Conservation (phyloP, 164 flowering plant genomes). For the Macadamia integrifolia region DNA sequence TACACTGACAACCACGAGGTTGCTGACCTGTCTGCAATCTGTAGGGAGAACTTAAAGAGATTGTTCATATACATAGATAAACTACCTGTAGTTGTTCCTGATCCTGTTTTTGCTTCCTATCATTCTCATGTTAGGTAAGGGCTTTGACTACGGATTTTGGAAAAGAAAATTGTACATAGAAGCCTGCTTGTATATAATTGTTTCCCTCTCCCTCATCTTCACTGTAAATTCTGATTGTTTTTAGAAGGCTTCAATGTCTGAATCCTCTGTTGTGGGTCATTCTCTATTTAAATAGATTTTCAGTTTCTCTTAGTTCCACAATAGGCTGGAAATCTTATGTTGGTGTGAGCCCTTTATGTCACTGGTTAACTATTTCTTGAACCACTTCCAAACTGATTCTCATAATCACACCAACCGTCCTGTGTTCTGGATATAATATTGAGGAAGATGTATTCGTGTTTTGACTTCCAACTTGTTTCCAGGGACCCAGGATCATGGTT, state of each 20-base stretch:
- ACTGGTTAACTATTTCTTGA: too few relatives aligned
- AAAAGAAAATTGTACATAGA: conserved; percentile 3
- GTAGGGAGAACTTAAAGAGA: conserved; percentile 61
- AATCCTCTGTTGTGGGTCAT: conserved; percentile 2
- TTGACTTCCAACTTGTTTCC: too few relatives aligned
- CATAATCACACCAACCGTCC: too few relatives aligned
- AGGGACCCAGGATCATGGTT: too few relatives aligned
- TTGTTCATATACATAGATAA: conserved; percentile 67
- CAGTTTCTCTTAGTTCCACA: not conserved
- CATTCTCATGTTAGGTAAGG: conserved; percentile 42
- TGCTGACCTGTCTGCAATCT: conserved; percentile 41
- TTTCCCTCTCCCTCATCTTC: not conserved
- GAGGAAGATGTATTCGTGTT: too few relatives aligned
- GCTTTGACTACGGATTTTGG: not conserved
- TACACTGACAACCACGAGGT: conserved; percentile 48
- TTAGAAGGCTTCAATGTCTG: not conserved
- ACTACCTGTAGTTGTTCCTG: conserved; percentile 65
- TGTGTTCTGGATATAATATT: too few relatives aligned
- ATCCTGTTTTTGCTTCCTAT: conserved; percentile 40
- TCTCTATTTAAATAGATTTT: conserved; percentile 1
- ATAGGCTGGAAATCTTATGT: not conserved
- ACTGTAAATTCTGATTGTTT: conserved; percentile 15
- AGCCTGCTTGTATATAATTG: conserved; percentile 8
- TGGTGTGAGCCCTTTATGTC: not conserved
- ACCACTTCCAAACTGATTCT: too few relatives aligned